Evolutionary conservation across 768 basidiomycete species (phyloP).

Genomic region (Rhizopogon vulgaris): DNA sequence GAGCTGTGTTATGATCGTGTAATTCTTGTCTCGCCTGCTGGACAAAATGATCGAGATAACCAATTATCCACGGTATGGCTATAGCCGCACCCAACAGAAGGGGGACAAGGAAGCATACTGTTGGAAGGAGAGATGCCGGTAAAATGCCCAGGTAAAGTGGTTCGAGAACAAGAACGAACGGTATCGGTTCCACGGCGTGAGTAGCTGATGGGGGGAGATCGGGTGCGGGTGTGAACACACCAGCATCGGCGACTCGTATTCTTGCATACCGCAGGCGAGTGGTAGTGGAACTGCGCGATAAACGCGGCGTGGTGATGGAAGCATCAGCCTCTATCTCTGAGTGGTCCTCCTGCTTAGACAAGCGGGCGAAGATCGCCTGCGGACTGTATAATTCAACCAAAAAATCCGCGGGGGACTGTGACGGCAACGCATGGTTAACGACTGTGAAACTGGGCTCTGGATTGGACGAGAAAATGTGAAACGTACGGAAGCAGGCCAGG

Average conservation of each 20-base stretch:
- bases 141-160: conserved; percentile 54
- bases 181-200: conserved; percentile 26
- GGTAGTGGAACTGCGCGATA: neutral
- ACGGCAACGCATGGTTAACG: neutral
- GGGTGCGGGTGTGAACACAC: conserved; percentile 39
- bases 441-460: neutral
- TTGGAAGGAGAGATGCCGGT: conserved; percentile 44
- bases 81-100: conserved; percentile 20
- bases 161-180: conserved; percentile 51
- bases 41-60: conserved; percentile 16
- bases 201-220: conserved; percentile 12
- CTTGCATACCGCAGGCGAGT: conserved; percentile 51
- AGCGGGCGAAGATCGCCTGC: conserved; percentile 18
- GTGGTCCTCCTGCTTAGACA: conserved; percentile 6
- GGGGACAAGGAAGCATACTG: conserved; percentile 21
- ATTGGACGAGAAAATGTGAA: conserved; percentile 2
- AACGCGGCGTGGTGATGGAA: neutral
- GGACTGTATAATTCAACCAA: conserved; percentile 34
- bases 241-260: conserved; percentile 46
- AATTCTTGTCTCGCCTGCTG: conserved; percentile 21
- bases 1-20: neutral
- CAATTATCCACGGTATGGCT: conserved; percentile 12
- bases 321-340: neutral
- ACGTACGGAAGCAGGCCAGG: conserved; percentile 54
- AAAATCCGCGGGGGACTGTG: conserved; percentile 41